These are phyloP conservation scores for Chimonanthus salicifolius DNA, from an alignment of 164 flowering plant genomes.

Conservation along the genomic window DNA sequence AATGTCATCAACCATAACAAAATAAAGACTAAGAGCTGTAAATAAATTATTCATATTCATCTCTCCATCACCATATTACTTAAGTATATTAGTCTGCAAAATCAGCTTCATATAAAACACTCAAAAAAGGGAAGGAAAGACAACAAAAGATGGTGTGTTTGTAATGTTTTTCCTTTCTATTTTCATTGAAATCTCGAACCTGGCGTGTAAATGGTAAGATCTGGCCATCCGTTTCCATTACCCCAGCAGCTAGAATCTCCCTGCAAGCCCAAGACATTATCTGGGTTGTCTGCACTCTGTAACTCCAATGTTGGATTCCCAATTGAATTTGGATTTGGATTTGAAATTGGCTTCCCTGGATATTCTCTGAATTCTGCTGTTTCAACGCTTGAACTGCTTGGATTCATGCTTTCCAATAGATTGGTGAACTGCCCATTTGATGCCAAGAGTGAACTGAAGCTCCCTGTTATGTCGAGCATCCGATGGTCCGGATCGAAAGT, in stretches of 20 bases:
- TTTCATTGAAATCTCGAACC: constrained; percentile 44
- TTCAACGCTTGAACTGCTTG: constrained; percentile 11
- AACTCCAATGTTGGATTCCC: constrained; percentile 4
- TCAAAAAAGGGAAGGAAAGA: neutral
- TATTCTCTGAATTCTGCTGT: constrained; percentile 21
- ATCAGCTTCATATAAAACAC: neutral
- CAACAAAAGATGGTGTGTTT: neutral
- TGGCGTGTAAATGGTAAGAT: constrained; percentile 68
- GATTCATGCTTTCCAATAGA: constrained; percentile 31
- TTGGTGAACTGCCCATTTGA: constrained; percentile 34
- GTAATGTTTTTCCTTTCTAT: neutral
- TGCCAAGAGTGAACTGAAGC: constrained; percentile 38
- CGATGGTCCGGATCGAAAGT: constrained; percentile 27
- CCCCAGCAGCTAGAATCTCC: constrained; percentile 38
- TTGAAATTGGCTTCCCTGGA: constrained; percentile 12
- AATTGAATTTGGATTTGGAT: neutral
- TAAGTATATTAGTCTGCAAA: constrained; percentile 1
- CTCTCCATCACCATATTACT: constrained; percentile 11
- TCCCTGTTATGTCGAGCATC: constrained; percentile 31
- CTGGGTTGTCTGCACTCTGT: constrained; percentile 5
- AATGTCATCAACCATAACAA: constrained; percentile 7
- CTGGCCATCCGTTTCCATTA: constrained; percentile 58
- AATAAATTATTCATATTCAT: constrained; percentile 9
- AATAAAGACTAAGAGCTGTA: constrained; percentile 1
- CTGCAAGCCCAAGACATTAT: constrained; percentile 30